These are phyloP conservation scores for Lasiosphaeriaceae sp. DNA, from an alignment of 495 filamentous ascomycete species.

Conservation along the genomic window DNA sequence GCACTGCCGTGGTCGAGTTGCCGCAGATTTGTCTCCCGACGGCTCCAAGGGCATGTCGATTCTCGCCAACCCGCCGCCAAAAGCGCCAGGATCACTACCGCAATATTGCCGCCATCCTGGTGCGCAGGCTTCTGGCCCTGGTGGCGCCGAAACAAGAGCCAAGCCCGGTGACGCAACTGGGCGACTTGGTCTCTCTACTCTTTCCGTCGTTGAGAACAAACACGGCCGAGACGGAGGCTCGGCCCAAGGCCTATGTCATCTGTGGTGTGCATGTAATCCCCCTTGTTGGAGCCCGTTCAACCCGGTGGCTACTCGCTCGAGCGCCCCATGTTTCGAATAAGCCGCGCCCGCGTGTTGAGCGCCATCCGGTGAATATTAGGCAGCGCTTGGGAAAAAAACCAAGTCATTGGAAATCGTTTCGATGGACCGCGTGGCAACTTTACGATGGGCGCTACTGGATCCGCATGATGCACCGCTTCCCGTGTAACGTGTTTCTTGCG, in stretches of 20 bases:
- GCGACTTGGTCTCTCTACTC: slow-evolving; percentile 32
- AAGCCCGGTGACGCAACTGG: slow-evolving; percentile 26
- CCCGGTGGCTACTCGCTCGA: slow-evolving; percentile 39
- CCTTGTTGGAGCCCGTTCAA: slow-evolving; percentile 19
- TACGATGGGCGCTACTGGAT: slow-evolving; percentile 90
- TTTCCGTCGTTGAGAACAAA: slow-evolving; percentile 27
- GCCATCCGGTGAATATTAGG: slow-evolving; percentile 11
- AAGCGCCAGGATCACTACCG: slow-evolving; percentile 30
- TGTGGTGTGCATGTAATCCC: slow-evolving; percentile 54
- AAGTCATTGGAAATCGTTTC: slow-evolving; percentile 4
- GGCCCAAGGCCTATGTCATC: slow-evolving; percentile 48
- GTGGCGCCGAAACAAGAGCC: slow-evolving; percentile 36
- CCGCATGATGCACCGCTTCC: slow-evolving; percentile 44
- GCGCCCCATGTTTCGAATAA: slow-evolving; percentile 32
- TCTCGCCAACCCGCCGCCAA: slow-evolving; percentile 17
- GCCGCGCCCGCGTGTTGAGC: slow-evolving; percentile 14
- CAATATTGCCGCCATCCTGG: slow-evolving; percentile 34
- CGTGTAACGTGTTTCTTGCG: slow-evolving; percentile 39
- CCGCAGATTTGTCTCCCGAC: slow-evolving; percentile 21
- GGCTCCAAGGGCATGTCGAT: slow-evolving; percentile 8
- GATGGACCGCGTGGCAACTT: slow-evolving; percentile 47
- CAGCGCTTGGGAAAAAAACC: slow-evolving; percentile 4
- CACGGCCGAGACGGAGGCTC: not conserved
- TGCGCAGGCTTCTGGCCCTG: slow-evolving; percentile 36
- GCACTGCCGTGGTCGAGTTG: slow-evolving; percentile 40